These are phyloP conservation scores for Capsella rubella DNA, from an alignment of 441 rosid species.

Conservation along the genomic window DNA sequence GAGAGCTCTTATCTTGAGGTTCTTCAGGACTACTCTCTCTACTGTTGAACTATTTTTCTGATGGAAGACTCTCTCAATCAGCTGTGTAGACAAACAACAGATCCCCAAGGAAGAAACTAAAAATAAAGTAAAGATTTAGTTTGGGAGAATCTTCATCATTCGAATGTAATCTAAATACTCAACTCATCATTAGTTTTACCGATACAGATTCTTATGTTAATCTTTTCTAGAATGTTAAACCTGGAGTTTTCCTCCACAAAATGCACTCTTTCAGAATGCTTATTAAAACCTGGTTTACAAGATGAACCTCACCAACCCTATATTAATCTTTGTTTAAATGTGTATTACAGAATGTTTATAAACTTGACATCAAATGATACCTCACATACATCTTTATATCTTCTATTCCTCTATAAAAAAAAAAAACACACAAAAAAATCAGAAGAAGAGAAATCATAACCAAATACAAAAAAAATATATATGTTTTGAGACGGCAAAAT, in stretches of 20 bases:
- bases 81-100: conserved; percentile 43
- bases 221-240: conserved; percentile 13
- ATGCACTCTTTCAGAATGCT: background rate
- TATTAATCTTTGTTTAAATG: background rate
- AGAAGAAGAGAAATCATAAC: background rate
- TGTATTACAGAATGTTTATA: conserved; percentile 35
- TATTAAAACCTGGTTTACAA: conserved; percentile 4
- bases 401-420: conserved; percentile 25
- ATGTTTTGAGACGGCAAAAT: conserved; percentile 16
- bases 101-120: conserved; percentile 38
- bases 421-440: conserved; percentile 15
- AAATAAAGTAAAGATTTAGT: conserved; percentile 21
- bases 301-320: conserved; percentile 26
- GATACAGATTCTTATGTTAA: conserved; percentile 21
- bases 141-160: conserved; percentile 44
- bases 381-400: conserved; percentile 28
- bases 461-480: conserved; percentile 1
- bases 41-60: conserved; percentile 38
- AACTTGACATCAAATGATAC: conserved; percentile 38
- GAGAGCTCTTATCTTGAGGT: conserved; percentile 17
- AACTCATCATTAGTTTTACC: conserved; percentile 36
- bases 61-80: conserved; percentile 42
- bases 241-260: background rate
- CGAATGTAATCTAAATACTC: conserved; percentile 39
- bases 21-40: conserved; percentile 26